These are phyloP conservation scores for Apophysomyces variabilis DNA, from an alignment of 371 early-diverging fungal genomes.

Conservation along the genomic window DNA sequence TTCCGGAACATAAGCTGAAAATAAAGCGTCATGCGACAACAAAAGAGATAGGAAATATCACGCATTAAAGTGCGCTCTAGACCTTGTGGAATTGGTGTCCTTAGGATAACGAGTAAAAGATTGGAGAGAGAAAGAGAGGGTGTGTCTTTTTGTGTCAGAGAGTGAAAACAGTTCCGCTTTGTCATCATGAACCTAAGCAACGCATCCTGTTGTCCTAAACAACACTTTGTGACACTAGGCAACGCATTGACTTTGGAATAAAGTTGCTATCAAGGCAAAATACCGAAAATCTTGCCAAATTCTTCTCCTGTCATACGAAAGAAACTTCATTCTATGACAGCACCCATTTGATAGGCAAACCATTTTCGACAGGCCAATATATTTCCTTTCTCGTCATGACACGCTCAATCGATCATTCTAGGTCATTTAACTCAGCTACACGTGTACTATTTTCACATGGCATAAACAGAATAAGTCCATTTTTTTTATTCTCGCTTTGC, in stretches of 20 bases:
- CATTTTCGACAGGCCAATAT: not conserved
- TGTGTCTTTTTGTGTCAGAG: no score
- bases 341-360: slow-evolving; percentile 2
- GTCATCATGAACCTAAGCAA: no score
- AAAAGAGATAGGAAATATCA: no score
- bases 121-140: no score
- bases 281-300: not conserved
- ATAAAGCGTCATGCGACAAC: no score
- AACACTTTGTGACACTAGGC: no score
- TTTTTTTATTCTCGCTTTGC: slow-evolving; percentile 9
- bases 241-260: not conserved
- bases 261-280: not conserved
- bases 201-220: no score
- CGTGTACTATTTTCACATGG: slow-evolving; percentile 8
- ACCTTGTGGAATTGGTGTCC: no score
- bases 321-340: not conserved
- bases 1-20: no score
- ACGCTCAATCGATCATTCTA: slow-evolving; percentile 5
- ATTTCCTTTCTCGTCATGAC: not conserved
- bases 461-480: slow-evolving; percentile 6
- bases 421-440: not conserved
- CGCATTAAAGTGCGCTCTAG: no score
- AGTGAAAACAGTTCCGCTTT: no score
- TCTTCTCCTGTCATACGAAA: not conserved
- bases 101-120: no score